Conservation (phyloP, 228 moss, liverwort and hornwort genomes). For the Sphagnum fallax region DNA sequence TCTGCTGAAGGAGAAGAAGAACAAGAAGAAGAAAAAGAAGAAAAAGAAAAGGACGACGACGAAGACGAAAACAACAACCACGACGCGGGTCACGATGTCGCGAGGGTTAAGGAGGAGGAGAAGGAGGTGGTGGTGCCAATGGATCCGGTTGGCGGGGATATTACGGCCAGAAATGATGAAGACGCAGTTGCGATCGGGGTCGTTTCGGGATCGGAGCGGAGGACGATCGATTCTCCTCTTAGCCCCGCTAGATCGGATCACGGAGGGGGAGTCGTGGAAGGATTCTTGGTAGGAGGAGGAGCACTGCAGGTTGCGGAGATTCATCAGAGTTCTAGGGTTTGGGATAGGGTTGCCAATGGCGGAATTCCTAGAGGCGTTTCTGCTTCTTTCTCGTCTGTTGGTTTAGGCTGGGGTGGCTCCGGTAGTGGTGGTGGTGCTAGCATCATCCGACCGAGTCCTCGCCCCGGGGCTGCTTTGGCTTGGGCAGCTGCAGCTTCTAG, state of each 20-base stretch:
- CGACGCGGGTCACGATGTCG: background rate
- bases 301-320: background rate
- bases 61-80: background rate
- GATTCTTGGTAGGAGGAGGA: conserved; percentile 1
- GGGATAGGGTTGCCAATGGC: background rate
- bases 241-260: background rate
- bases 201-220: background rate
- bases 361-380: conserved; percentile 11
- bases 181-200: background rate
- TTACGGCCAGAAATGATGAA: background rate
- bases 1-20: background rate
- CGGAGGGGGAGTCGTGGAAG: background rate
- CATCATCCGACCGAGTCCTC: conserved; percentile 22
- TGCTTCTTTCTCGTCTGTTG: background rate
- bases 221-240: background rate
- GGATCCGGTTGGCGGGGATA: background rate
- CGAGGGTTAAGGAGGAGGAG: background rate
- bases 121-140: background rate
- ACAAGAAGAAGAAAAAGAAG: background rate
- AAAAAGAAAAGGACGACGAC: background rate
- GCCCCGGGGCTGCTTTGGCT: conserved; percentile 72
- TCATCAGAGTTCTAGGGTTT: background rate
- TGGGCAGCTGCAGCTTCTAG: conserved; percentile 72
- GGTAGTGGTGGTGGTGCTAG: background rate
- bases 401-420: conserved; percentile 4